phyloP scores from a whole-genome alignment of 1,139 yeast genomes.

The Torulaspora globosa region DNA sequence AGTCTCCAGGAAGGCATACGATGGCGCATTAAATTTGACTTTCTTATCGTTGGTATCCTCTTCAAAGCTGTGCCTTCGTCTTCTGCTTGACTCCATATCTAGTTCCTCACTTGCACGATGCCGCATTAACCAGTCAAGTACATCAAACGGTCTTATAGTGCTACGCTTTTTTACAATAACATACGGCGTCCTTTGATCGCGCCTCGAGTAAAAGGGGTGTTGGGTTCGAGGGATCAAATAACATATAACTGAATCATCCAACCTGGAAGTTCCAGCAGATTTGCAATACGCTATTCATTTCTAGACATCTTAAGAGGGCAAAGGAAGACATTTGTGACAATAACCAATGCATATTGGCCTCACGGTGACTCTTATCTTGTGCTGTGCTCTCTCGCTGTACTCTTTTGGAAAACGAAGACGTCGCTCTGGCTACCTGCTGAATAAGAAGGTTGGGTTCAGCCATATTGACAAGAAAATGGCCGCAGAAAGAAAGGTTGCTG shows the following conservation, averaged over 20 bases:
- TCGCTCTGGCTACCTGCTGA: not conserved
- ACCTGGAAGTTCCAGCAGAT: not conserved
- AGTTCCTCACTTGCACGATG: not conserved
- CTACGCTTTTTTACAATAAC: not conserved
- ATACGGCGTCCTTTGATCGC: not conserved
- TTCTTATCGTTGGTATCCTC: slow-evolving; percentile 1
- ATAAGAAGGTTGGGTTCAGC: not conserved
- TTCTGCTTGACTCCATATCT: not conserved
- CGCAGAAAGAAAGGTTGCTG: slow-evolving; percentile 9
- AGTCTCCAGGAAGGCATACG: slow-evolving; percentile 47
- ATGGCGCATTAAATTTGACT: slow-evolving; percentile 5
- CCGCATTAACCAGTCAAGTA: not conserved
- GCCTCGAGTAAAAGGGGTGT: not conserved
- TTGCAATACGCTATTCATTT: not conserved
- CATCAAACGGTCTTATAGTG: not conserved
- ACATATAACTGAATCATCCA: not conserved
- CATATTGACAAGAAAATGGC: not conserved
- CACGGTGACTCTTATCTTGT: not conserved
- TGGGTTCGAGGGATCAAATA: not conserved
- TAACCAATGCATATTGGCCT: not conserved
- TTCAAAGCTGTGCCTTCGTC: slow-evolving; percentile 1
- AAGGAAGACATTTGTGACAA: not conserved
- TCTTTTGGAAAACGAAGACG: slow-evolving; percentile 7
- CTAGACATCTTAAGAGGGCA: not conserved
- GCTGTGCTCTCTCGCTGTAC: slow-evolving; percentile 8